Evolutionary conservation across 208 protist genomes (phyloP).

Genomic region (Crithidia acanthocephali): DNA sequence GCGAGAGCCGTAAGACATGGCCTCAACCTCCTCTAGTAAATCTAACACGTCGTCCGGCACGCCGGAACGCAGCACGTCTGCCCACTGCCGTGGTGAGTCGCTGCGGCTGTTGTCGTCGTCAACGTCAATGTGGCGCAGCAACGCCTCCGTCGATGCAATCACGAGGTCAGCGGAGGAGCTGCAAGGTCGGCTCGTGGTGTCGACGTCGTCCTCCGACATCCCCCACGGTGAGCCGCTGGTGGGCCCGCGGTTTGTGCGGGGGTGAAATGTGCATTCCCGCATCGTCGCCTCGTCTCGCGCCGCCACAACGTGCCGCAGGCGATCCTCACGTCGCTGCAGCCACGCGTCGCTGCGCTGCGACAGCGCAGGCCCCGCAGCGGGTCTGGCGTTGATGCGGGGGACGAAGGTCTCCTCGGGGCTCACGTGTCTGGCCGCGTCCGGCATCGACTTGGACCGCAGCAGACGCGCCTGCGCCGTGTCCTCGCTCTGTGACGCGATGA

Average conservation of each 20-base stretch:
- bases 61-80: slow-evolving; percentile 2
- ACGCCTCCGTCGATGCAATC: slow-evolving; percentile 19
- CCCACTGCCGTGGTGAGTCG: not conserved
- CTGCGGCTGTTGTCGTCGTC: not conserved
- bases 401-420: slow-evolving; percentile 32
- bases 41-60: slow-evolving; percentile 16
- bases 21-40: slow-evolving; percentile 22
- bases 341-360: slow-evolving; percentile 22
- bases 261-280: slow-evolving; percentile 48
- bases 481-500: slow-evolving; percentile 43
- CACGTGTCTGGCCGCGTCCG: not conserved
- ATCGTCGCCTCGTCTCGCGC: slow-evolving; percentile 26
- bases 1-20: slow-evolving; percentile 3
- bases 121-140: slow-evolving; percentile 21
- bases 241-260: slow-evolving; percentile 22
- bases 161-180: not conserved
- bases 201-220: not conserved
- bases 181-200: not conserved
- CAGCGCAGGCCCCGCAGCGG: slow-evolving; percentile 1
- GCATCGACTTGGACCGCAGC: slow-evolving; percentile 15
- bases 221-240: slow-evolving; percentile 5
- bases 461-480: slow-evolving; percentile 48
- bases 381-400: slow-evolving; percentile 22
- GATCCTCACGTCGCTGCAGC: slow-evolving; percentile 24
- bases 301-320: slow-evolving; percentile 21